Conservation (phyloP, 106 monocot genomes). For the Allium fistulosum region DNA sequence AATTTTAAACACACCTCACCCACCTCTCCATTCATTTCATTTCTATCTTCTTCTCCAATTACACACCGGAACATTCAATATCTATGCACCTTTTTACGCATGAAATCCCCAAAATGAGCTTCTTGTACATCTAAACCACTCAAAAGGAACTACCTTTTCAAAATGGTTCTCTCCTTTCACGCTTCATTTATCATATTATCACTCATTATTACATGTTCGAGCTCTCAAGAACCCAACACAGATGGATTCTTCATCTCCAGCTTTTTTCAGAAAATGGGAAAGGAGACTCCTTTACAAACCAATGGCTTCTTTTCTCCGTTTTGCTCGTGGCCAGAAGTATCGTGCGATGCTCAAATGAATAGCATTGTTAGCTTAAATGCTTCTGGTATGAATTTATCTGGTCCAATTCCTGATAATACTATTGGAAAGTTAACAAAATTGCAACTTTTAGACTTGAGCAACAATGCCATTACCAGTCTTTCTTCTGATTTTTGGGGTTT, state of each 20-base stretch:
- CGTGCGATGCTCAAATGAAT: slow-evolving; percentile 33
- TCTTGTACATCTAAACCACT: neutral
- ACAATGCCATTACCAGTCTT: slow-evolving; percentile 44
- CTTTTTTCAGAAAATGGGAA: slow-evolving; percentile 62
- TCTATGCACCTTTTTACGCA: neutral
- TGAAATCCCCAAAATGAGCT: neutral
- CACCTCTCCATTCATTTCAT: neutral
- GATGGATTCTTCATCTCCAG: slow-evolving; percentile 56
- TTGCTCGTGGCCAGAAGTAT: slow-evolving; percentile 54
- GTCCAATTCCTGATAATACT: slow-evolving; percentile 70
- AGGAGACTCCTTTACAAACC: neutral
- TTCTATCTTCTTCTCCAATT: neutral
- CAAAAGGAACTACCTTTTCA: neutral
- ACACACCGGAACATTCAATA: neutral
- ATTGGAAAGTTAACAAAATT: slow-evolving; percentile 70
- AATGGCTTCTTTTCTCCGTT: slow-evolving; percentile 14
- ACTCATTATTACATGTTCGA: neutral
- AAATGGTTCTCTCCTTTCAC: neutral
- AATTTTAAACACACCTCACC: neutral
- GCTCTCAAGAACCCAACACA: slow-evolving; percentile 56
- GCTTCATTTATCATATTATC: neutral
- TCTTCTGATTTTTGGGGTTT: slow-evolving; percentile 69
- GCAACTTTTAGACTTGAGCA: slow-evolving; percentile 56
- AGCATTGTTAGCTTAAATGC: slow-evolving; percentile 25
- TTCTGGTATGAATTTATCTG: slow-evolving; percentile 50